phyloP scores from a whole-genome alignment of 306 rosid genomes.

The Mimosa bimucronata region DNA sequence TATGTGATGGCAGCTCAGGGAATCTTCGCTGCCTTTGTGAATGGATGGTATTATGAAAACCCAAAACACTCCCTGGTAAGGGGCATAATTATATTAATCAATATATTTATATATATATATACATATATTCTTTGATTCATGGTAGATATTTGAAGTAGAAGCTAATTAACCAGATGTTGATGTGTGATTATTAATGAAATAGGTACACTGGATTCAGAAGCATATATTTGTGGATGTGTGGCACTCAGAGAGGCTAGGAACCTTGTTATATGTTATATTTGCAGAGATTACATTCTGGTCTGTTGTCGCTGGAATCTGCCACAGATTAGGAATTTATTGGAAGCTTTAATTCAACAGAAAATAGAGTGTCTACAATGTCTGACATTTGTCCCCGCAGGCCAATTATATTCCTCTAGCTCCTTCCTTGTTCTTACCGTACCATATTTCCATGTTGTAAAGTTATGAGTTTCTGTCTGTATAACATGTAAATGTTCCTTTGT shows the following conservation, averaged over 20 bases:
- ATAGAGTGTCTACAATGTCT: not conserved
- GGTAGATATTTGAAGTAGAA: not conserved
- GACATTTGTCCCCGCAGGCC: constrained; percentile 7
- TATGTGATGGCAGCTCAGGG: constrained; percentile 90
- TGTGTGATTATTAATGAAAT: constrained; percentile 13
- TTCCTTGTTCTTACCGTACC: constrained; percentile 14
- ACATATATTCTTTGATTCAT: not conserved
- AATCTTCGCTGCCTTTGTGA: constrained; percentile 84
- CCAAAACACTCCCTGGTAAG: constrained; percentile 60
- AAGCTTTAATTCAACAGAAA: constrained; percentile 46
- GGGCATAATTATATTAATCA: not conserved
- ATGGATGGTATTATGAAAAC: constrained; percentile 77
- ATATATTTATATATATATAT: too few relatives aligned
- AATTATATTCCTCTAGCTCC: constrained; percentile 13
- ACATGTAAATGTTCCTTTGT: not conserved
- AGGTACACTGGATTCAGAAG: constrained; percentile 82
- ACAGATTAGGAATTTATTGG: constrained; percentile 83
- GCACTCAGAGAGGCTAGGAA: constrained; percentile 78
- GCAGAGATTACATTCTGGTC: constrained; percentile 82
- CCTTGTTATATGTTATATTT: constrained; percentile 79
- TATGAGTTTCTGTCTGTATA: not conserved
- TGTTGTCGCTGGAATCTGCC: constrained; percentile 80
- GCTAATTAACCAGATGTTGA: not conserved
- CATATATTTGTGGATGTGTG: constrained; percentile 79
- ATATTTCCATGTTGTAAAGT: not conserved